Conservation (phyloP, 169 alveolate genomes). For the Eimeria falciformis region DNA sequence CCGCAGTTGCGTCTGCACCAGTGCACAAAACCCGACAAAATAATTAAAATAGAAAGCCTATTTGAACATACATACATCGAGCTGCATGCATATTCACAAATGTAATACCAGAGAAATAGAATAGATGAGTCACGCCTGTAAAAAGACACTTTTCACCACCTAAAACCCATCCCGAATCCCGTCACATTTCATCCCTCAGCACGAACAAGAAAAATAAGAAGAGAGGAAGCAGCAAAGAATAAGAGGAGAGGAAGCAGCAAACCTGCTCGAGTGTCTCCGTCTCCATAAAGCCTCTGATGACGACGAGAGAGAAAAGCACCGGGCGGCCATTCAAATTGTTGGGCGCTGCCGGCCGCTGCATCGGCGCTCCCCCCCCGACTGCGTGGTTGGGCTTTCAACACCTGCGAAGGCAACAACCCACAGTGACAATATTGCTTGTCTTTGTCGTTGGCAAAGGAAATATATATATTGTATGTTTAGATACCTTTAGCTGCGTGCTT, state of each 20-base stretch:
- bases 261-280: background rate
- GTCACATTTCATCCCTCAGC: background rate
- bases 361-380: slow-evolving; percentile 7
- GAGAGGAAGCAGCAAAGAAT: background rate
- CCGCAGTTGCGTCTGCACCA: background rate
- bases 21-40: background rate
- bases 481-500: no score
- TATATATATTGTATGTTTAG: no score
- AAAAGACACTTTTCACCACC: background rate
- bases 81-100: background rate
- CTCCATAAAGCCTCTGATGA: background rate
- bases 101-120: background rate
- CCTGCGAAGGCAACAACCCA: no score
- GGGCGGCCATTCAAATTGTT: slow-evolving; percentile 39
- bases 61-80: background rate
- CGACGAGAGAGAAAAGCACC: slow-evolving; percentile 7
- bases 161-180: background rate
- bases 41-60: background rate
- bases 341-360: background rate
- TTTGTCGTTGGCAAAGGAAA: no score
- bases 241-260: background rate
- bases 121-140: background rate
- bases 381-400: slow-evolving; percentile 56
- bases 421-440: no score
- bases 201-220: background rate